Evolutionary conservation across 164 flowering plant genomes (phyloP).

Genomic region (Litsea cubeba): DNA sequence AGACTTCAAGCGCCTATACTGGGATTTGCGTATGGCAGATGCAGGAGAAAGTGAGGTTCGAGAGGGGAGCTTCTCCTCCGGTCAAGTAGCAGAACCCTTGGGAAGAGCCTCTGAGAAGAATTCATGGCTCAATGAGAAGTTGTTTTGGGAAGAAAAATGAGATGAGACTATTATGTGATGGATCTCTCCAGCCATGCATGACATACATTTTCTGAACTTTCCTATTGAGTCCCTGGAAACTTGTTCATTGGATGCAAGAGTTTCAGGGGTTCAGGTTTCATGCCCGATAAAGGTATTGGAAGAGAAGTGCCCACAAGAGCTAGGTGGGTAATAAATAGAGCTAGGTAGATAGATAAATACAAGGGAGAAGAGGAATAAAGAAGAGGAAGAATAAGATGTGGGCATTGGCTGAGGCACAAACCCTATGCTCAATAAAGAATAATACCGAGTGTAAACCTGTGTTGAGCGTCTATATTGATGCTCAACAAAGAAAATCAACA

Average conservation of each 20-base stretch:
- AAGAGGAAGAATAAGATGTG: too few species aligned
- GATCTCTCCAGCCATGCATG: constrained; percentile 16
- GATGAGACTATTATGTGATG: constrained; percentile 13
- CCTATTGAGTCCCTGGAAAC: constrained; percentile 7
- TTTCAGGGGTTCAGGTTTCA: constrained; percentile 16
- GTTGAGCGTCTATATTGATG: too few species aligned
- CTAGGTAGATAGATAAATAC: too few species aligned
- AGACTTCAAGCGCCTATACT: constrained; percentile 48
- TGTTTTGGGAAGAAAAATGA: constrained; percentile 35
- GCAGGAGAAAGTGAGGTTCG: constrained; percentile 17
- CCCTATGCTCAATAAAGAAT: too few species aligned
- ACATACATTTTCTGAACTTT: constrained; percentile 3
- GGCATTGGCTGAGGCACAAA: too few species aligned
- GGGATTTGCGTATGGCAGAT: constrained; percentile 32
- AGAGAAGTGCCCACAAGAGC: constrained; percentile 63
- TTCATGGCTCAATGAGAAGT: constrained; percentile 41
- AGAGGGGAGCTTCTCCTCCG: constrained; percentile 62
- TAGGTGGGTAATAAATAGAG: too few species aligned
- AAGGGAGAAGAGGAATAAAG: too few species aligned
- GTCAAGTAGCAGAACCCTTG: constrained; percentile 77
- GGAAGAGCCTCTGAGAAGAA: constrained; percentile 44
- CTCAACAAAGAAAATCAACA: too few species aligned
- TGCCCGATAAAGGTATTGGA: constrained; percentile 77
- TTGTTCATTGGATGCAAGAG: constrained; percentile 4
- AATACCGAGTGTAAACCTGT: too few species aligned